A percentile compares a stretch with the other conserved stretches of the same genome.
phyloP scores from a whole-genome alignment of 306 rosid genomes.

The Oxytropis ochrocephala region DNA sequence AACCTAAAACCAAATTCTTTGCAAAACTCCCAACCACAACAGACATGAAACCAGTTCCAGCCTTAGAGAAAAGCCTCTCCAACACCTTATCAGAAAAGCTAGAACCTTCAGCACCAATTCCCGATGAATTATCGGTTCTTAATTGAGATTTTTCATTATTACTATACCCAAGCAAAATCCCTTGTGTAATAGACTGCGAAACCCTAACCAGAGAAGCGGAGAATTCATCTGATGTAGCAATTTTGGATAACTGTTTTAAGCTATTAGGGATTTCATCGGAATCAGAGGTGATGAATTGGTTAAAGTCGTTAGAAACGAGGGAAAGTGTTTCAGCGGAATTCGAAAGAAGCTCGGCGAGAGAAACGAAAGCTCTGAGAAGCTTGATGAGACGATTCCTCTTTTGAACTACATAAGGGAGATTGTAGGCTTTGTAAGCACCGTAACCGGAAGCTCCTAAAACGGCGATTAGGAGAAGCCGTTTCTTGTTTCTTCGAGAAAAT shows the following conservation, averaged over 20 bases:
- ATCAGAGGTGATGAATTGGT: slow-evolving; percentile 56
- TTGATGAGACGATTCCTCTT: slow-evolving; percentile 44
- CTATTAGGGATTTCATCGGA: slow-evolving; percentile 76
- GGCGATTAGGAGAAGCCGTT: slow-evolving; percentile 50
- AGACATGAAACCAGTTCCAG: slow-evolving; percentile 80
- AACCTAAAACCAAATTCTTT: slow-evolving; percentile 70
- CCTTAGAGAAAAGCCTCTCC: slow-evolving; percentile 56
- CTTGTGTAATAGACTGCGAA: slow-evolving; percentile 55
- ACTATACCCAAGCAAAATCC: slow-evolving; percentile 43
- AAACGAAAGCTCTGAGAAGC: slow-evolving; percentile 52
- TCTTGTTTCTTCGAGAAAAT: slow-evolving; percentile 39
- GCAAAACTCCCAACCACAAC: slow-evolving; percentile 96
- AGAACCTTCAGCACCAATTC: slow-evolving; percentile 7
- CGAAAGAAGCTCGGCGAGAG: slow-evolving; percentile 53
- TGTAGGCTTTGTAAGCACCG: slow-evolving; percentile 59
- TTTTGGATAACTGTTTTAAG: slow-evolving; percentile 68
- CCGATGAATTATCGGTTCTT: slow-evolving; percentile 7
- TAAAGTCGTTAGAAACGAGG: slow-evolving; percentile 53
- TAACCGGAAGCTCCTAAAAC: slow-evolving; percentile 63
- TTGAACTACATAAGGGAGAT: slow-evolving; percentile 48
- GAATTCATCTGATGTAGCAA: slow-evolving; percentile 61
- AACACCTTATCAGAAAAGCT: slow-evolving; percentile 37
- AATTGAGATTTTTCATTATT: slow-evolving; percentile 6
- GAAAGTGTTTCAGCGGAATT: slow-evolving; percentile 59
- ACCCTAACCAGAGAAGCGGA: slow-evolving; percentile 37